Conservation (phyloP, 257 asterid species). For the Perilla frutescens region DNA sequence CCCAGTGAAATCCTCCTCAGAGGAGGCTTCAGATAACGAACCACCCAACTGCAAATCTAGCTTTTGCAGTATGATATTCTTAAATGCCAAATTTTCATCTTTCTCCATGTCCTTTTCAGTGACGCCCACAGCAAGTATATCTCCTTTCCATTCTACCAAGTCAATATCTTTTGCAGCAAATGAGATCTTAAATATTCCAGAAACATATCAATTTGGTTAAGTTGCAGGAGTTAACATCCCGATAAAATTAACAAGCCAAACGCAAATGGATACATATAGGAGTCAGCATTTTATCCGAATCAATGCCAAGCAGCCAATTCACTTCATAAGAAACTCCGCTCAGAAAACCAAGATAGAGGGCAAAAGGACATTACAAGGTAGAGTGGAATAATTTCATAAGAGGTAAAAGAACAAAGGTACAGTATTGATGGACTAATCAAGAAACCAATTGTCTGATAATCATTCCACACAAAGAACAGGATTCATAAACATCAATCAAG, state of each 20-base stretch:
- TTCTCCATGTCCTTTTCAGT: slow-evolving; percentile 80
- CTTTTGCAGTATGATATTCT: slow-evolving; percentile 70
- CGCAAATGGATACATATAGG: background rate
- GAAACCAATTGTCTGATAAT: slow-evolving; percentile 14
- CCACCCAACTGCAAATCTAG: slow-evolving; percentile 79
- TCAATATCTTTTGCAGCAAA: slow-evolving; percentile 86
- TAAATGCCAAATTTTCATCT: slow-evolving; percentile 76
- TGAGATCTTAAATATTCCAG: slow-evolving; percentile 58
- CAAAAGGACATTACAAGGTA: background rate
- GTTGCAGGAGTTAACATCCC: background rate
- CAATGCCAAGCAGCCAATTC: background rate
- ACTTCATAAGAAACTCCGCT: background rate
- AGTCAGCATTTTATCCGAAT: background rate
- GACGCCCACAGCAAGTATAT: slow-evolving; percentile 88
- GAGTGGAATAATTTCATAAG: background rate
- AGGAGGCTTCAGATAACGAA: slow-evolving; percentile 75
- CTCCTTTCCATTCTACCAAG: slow-evolving; percentile 96
- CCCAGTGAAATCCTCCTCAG: slow-evolving; percentile 90
- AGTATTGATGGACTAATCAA: background rate
- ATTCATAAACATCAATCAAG: slow-evolving; percentile 12
- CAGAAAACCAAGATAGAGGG: background rate
- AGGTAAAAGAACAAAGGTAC: background rate
- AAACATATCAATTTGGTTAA: slow-evolving; percentile 28
- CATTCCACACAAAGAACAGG: background rate
- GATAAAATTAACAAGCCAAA: slow-evolving; percentile 4